Conservation (phyloP, 805 yeast genomes). For the Hanseniaspora osmophila region DNA sequence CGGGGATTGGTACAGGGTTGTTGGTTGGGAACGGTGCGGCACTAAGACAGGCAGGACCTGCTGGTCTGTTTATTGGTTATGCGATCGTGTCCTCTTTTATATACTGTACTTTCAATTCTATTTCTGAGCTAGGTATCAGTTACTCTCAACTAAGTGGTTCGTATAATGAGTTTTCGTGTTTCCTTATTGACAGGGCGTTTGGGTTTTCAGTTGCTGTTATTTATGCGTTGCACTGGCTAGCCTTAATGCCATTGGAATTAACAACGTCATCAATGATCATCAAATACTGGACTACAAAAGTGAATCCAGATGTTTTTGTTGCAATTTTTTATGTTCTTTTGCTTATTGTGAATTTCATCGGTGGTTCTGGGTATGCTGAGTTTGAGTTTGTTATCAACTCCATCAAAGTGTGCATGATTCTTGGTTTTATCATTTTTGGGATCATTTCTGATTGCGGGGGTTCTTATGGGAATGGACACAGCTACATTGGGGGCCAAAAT, state of each 20-base stretch:
- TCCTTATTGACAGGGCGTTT: slow-evolving; percentile 52
- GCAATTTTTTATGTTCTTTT: slow-evolving; percentile 39
- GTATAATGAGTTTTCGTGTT: slow-evolving; percentile 42
- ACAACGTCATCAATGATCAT: slow-evolving; percentile 48
- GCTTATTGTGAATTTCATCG: slow-evolving; percentile 35
- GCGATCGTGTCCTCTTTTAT: slow-evolving; percentile 47
- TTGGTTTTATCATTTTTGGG: slow-evolving; percentile 48
- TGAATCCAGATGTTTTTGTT: slow-evolving; percentile 44
- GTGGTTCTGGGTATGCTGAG: slow-evolving; percentile 50
- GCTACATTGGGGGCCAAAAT: slow-evolving; percentile 35
- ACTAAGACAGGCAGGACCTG: slow-evolving; percentile 50
- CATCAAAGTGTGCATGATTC: slow-evolving; percentile 43
- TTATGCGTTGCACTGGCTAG: slow-evolving; percentile 51
- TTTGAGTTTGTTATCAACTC: slow-evolving; percentile 49
- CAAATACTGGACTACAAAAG: slow-evolving; percentile 34
- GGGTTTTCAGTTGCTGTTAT: slow-evolving; percentile 68
- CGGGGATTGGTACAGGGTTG: slow-evolving; percentile 63
- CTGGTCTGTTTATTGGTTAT: slow-evolving; percentile 42
- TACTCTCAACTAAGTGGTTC: slow-evolving; percentile 48
- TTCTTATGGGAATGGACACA: slow-evolving; percentile 32
- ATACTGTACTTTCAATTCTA: slow-evolving; percentile 42
- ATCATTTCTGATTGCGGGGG: slow-evolving; percentile 43
- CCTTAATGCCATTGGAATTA: slow-evolving; percentile 50
- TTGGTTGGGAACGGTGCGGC: slow-evolving; percentile 56
- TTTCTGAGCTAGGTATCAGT: slow-evolving; percentile 57